Base-by-base conservation (phyloP, 1,284 basidiomycete species). In the Porodaedalea pini region DNA sequence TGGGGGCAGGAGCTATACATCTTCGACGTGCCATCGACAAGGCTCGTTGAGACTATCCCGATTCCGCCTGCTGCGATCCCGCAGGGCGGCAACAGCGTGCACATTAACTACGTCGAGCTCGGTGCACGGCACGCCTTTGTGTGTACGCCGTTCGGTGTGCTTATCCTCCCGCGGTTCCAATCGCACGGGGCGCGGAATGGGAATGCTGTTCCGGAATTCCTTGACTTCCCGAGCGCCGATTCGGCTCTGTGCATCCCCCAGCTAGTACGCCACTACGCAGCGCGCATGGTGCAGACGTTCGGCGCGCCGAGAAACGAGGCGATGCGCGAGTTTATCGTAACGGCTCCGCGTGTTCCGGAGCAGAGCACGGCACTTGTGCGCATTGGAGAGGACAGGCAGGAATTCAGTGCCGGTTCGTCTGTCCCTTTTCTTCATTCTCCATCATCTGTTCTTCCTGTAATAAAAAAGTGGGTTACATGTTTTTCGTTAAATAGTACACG, bases 81-180 rank as follows among this genome's bases (percentile, higher is more conserved):
- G 6, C 57, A 62, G 8, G 59, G 58, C 1, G 56, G 63, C 6
- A 13, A 31, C 4, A 15, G 37, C 13, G 78, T 74, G 2, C 59
- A 69, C 2, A 74, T 87, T 57, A 72, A 74, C 54, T 90, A 90
- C 63, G 85, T 90, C 43, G 88, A 90, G 61, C 68, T 90, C 54
- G 82, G 78, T 51, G 69, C 72, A 36, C 70, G 71, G 8, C 79
- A 87, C 65, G 79, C 81, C 0, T 81, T 90, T 62, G 70, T 90
- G 13, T 88, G 85, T 60, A 79, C 78, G 11, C 63, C 65, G 4
- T 60, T 66, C 15, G 66, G 71, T 4, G 62, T 89, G 36, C 76
- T 83, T 8, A 72, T 85, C 13, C 86, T 83, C 62, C 75, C 75
- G 25, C 73, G 83, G 11, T 69, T 69, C n/a, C 2, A 78, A 13